Conservation (phyloP, 1,284 basidiomycete species). For the Rhodotorula glutinis region DNA sequence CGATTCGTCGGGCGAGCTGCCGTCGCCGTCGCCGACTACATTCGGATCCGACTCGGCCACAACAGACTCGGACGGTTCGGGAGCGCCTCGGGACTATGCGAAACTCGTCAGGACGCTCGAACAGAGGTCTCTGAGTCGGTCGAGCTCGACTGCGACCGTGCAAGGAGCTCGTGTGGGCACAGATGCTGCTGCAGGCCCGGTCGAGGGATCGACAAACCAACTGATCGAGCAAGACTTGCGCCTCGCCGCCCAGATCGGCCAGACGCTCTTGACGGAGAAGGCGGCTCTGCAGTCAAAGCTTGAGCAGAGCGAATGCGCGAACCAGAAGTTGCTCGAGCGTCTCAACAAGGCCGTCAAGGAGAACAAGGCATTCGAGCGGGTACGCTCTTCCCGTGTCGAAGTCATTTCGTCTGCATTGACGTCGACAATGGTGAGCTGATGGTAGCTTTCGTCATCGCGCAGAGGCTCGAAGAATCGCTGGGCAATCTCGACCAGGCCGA, state of each 20-base stretch:
- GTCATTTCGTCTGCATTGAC: slow-evolving; percentile 38
- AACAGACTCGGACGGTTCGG: neutral
- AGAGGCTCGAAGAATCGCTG: slow-evolving; percentile 76
- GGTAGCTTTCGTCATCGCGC: too few relatives aligned
- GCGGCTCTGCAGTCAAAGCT: slow-evolving; percentile 28
- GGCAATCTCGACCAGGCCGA: slow-evolving; percentile 80
- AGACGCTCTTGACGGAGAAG: slow-evolving; percentile 68
- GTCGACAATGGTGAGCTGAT: too few relatives aligned
- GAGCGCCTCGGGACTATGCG: slow-evolving; percentile 6
- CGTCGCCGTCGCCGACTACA: too few relatives aligned
- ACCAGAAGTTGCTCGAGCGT: slow-evolving; percentile 43
- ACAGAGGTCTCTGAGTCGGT: slow-evolving; percentile 1
- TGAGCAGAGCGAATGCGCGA: slow-evolving; percentile 35
- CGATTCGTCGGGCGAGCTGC: too few relatives aligned
- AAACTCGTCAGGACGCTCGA: slow-evolving; percentile 18
- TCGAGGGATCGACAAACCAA: neutral
- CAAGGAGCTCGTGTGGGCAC: neutral
- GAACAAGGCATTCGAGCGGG: slow-evolving; percentile 66
- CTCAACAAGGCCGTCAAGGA: slow-evolving; percentile 55
- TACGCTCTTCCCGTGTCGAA: slow-evolving; percentile 46
- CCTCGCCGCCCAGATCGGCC: slow-evolving; percentile 64
- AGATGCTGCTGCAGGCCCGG: neutral
- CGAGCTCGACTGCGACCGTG: neutral
- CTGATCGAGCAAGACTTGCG: slow-evolving; percentile 37
- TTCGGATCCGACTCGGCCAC: too few relatives aligned